phyloP scores from a whole-genome alignment of 2,329 filamentous ascomycete species.

The Venturia aucupariae region DNA sequence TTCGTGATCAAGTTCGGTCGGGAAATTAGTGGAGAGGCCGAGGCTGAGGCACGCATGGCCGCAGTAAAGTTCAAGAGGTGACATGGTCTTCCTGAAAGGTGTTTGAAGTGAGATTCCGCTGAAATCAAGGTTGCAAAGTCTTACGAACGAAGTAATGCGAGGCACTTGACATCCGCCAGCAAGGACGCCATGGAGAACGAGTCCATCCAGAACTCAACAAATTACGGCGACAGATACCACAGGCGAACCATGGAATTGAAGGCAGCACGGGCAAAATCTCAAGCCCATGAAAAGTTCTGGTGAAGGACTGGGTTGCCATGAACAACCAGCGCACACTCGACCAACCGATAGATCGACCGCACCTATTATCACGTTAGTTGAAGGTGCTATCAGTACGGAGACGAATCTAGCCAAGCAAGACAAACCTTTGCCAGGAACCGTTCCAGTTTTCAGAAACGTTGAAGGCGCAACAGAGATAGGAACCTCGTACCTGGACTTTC shows the following conservation, averaged over 20 bases:
- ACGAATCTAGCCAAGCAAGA: neutral
- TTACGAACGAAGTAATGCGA: neutral
- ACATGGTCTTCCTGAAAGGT: neutral
- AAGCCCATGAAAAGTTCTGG: constrained; percentile 44
- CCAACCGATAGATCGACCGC: constrained; percentile 44
- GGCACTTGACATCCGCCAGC: neutral
- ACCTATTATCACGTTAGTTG: constrained; percentile 24
- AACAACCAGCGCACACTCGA: constrained; percentile 45
- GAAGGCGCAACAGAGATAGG: neutral
- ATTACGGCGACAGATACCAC: neutral
- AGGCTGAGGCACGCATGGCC: neutral
- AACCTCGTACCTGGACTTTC: neutral
- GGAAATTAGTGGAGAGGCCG: neutral
- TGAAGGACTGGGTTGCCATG: constrained; percentile 42
- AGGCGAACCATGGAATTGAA: constrained; percentile 29
- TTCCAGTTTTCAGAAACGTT: neutral
- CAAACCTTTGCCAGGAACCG: neutral
- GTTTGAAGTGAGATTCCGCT: neutral
- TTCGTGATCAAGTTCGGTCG: neutral
- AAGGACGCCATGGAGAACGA: neutral
- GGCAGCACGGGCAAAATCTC: constrained; percentile 41
- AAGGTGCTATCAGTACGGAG: neutral
- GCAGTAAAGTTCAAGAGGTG: neutral
- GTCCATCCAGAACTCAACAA: neutral
- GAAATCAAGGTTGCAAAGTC: neutral